phyloP scores from a whole-genome alignment of 140 eudicot genomes.

The Senecio squalidus region DNA sequence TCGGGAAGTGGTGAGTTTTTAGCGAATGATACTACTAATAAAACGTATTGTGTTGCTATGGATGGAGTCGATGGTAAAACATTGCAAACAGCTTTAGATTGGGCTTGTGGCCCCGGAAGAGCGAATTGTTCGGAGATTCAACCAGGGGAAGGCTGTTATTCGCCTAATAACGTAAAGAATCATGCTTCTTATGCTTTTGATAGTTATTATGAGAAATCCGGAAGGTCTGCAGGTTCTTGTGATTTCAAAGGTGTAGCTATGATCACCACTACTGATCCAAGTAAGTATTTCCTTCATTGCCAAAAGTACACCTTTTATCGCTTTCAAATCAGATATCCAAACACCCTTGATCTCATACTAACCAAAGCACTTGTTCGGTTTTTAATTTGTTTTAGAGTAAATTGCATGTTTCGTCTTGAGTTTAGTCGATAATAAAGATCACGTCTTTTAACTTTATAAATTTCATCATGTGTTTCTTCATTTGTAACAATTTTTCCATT shows the following conservation, averaged over 20 bases:
- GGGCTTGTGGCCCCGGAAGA: slow-evolving; percentile 98
- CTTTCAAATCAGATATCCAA: too few species aligned
- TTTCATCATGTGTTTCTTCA: too few species aligned
- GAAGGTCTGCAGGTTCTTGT: slow-evolving; percentile 68
- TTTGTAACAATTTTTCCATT: too few species aligned
- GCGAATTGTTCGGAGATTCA: slow-evolving; percentile 94
- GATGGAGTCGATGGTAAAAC: slow-evolving; percentile 65
- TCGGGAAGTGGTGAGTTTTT: slow-evolving; percentile 85
- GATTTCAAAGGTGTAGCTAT: slow-evolving; percentile 88
- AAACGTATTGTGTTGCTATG: slow-evolving; percentile 72
- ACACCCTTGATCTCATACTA: too few species aligned
- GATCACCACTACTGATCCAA: slow-evolving; percentile 93
- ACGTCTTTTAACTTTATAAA: too few species aligned
- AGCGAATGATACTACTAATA: slow-evolving; percentile 91
- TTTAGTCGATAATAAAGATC: too few species aligned
- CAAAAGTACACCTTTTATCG: slow-evolving; percentile 8
- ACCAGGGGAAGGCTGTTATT: slow-evolving; percentile 83
- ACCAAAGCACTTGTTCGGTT: too few species aligned
- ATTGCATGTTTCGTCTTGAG: too few species aligned
- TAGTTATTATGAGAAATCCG: slow-evolving; percentile 85
- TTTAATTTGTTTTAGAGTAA: too few species aligned
- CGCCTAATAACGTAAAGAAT: slow-evolving; percentile 67
- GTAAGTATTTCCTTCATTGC: slow-evolving; percentile 44
- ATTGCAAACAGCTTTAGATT: slow-evolving; percentile 85
- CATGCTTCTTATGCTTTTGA: slow-evolving; percentile 97